Percentiles rank a stretch among this genome's conserved stretches.
phyloP scores from a whole-genome alignment of 2,329 filamentous ascomycete species.

The Alternaria alternata region DNA sequence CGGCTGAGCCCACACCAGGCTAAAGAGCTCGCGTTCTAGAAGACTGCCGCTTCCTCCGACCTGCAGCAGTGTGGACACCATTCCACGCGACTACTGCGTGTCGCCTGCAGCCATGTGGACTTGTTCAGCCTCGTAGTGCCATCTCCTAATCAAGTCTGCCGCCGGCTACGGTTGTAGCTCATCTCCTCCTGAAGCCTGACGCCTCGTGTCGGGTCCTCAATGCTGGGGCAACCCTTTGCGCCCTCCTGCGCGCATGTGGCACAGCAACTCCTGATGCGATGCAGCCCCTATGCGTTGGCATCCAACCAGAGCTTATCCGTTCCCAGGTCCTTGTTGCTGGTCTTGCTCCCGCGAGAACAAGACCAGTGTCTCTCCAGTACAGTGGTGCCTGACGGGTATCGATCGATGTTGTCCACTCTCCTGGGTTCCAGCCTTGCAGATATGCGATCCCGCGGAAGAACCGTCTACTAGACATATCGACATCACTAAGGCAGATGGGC shows the following conservation, averaged over 20 bases:
- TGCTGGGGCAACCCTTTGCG: neutral
- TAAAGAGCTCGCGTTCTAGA: slow-evolving; percentile 23
- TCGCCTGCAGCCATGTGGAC: slow-evolving; percentile 11
- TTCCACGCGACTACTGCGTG: slow-evolving; percentile 10
- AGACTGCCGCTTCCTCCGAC: slow-evolving; percentile 18
- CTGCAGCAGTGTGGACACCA: slow-evolving; percentile 8
- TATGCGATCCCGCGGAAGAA: slow-evolving; percentile 1
- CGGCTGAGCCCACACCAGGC: slow-evolving; percentile 9
- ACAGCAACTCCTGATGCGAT: slow-evolving; percentile 7
- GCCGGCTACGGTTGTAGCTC: slow-evolving; percentile 2
- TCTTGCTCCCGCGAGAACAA: neutral
- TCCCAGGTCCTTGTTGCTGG: slow-evolving; percentile 2
- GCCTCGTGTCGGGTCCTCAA: slow-evolving; percentile 3
- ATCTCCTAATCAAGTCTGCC: neutral
- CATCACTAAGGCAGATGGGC: neutral
- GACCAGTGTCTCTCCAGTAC: slow-evolving; percentile 2
- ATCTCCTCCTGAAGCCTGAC: neutral
- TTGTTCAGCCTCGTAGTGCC: slow-evolving; percentile 8
- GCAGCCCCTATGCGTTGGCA: slow-evolving; percentile 6
- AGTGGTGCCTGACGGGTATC: slow-evolving; percentile 10
- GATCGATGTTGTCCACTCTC: neutral
- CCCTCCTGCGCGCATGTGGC: slow-evolving; percentile 5
- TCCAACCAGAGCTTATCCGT: neutral
- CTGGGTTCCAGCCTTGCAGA: slow-evolving; percentile 7
- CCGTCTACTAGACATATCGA: neutral